These are phyloP conservation scores for Calonectria montana DNA, from an alignment of 2,329 filamentous ascomycete species.

Conservation along the genomic window DNA sequence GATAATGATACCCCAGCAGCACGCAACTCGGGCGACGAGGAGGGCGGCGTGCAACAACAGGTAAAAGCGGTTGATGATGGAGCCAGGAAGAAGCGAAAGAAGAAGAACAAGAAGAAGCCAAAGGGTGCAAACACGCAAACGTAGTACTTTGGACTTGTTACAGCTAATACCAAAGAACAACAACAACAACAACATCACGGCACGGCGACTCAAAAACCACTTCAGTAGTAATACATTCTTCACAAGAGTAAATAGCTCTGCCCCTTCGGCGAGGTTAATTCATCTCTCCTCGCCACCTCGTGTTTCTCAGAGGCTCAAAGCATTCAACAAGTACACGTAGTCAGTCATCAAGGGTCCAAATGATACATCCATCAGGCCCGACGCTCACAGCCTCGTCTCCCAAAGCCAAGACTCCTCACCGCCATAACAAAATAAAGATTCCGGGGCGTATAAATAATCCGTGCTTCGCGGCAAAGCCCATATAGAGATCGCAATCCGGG, in stretches of 20 bases:
- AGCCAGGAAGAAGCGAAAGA: constrained; percentile 35
- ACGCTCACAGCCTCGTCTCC: constrained; percentile 3
- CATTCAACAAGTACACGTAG: constrained; percentile 12
- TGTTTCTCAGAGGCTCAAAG: constrained; percentile 1
- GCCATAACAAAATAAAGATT: neutral
- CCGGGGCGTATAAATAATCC: constrained; percentile 14
- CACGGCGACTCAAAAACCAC: neutral
- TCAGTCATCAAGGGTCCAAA: constrained; percentile 18
- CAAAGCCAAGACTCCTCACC: constrained; percentile 9
- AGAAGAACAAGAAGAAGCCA: constrained; percentile 43
- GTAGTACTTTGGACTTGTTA: constrained; percentile 16
- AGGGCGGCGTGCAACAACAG: neutral
- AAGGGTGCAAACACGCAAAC: constrained; percentile 36
- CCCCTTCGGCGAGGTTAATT: constrained; percentile 7
- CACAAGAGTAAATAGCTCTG: constrained; percentile 3
- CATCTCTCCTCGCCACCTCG: neutral
- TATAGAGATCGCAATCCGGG: neutral
- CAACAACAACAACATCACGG: neutral
- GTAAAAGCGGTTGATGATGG: constrained; percentile 2
- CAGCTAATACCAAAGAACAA: neutral
- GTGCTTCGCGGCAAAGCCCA: neutral
- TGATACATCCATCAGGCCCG: neutral
- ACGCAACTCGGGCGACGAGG: neutral
- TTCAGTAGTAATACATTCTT: constrained; percentile 1
- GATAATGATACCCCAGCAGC: neutral